Evolutionary conservation across 768 basidiomycete genomes (phyloP), one percentile per base, ranked within the genome.

Genomic region (Termitomyces heimii): DNA sequence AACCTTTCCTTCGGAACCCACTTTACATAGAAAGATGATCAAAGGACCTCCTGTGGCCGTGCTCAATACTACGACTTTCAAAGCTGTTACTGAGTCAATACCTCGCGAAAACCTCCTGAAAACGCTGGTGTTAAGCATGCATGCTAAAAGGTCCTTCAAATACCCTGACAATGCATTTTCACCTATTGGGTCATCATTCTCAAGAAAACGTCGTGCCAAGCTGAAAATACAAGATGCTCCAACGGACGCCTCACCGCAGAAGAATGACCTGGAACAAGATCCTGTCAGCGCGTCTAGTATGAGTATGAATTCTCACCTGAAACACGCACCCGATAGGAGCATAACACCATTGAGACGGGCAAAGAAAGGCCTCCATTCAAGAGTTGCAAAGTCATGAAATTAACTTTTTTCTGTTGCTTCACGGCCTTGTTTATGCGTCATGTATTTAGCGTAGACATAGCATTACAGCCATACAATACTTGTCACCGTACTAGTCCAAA

Each of bases 51-150:
- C 43, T 26, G 24, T 26, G 24, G 43, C 43, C 13, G 24, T 26
- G 24, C 34, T 55, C n/a, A 55, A 55, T 5, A 55, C 44, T 26
- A 20, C 31, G 10, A 55, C 42, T 1, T 55, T 55, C 10, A 6
- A 39, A 44, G 22, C 43, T n/a, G 24, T 55, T 7, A 55, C 54
- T 9, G 54, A 55, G 32, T 7, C 20, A 12, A 32, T 55, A 8
- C 45, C 44, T 13, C 22, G 29, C 3, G 34, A 55, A 34, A 26
- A 35, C 26, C 54, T 55, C 16, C 28, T 55, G 9, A 22, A 47
- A 28, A 37, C 32, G 13, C n/a, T 55, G 32, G 32, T 55, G 9
- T 44, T 40, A n/a, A 55, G 54, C 20, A 55, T 55, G 54, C 54
- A 55, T 55, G 34, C 26, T 20, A 55, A 46, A 39, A 54, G 53